Percentiles rank a stretch among this genome's conserved stretches.
Conservation (phyloP, 495 filamentous ascomycete species). For the Emericellopsis terricola region DNA sequence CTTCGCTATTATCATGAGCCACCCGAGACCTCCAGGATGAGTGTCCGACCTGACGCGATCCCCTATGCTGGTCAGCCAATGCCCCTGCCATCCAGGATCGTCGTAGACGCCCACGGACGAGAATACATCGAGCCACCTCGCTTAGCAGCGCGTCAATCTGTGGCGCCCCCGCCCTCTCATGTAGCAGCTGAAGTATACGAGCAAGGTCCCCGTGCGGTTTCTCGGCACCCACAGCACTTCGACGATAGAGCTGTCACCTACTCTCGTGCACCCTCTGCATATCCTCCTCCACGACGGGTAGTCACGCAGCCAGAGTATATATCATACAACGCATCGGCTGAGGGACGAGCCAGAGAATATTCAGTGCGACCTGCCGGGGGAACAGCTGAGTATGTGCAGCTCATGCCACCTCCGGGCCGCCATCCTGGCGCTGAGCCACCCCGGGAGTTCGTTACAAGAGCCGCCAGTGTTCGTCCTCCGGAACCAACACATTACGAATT, state of each 20-base stretch:
- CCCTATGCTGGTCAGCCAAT: constrained; percentile 38
- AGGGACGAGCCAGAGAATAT: constrained; percentile 34
- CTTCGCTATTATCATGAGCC: constrained; percentile 38
- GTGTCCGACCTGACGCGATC: constrained; percentile 24
- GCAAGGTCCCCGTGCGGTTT: constrained; percentile 28
- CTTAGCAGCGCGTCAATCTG: constrained; percentile 24
- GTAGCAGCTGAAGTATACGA: constrained; percentile 30
- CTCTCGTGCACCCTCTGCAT: constrained; percentile 17
- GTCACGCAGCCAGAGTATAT: constrained; percentile 35
- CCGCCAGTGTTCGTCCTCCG: constrained; percentile 38
- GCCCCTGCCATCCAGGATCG: constrained; percentile 35
- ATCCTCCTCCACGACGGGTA: constrained; percentile 25
- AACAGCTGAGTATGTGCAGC: constrained; percentile 23
- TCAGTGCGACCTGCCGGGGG: constrained; percentile 20
- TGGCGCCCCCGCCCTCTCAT: constrained; percentile 19
- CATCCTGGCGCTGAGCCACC: constrained; percentile 19
- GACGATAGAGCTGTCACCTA: constrained; percentile 27
- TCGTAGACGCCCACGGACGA: constrained; percentile 53
- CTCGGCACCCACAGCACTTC: constrained; percentile 27
- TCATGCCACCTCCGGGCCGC: constrained; percentile 16
- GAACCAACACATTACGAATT: constrained; percentile 16
- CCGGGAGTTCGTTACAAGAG: constrained; percentile 35
- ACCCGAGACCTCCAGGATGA: constrained; percentile 18
- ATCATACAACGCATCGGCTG: constrained; percentile 19
- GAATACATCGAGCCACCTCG: constrained; percentile 46